Percentiles rank a stretch among this genome's conserved stretches.
These are phyloP conservation scores for barrel medic (Medicago truncatula) DNA, from an alignment of 306 rosid species.

Conservation along the genomic window DNA sequence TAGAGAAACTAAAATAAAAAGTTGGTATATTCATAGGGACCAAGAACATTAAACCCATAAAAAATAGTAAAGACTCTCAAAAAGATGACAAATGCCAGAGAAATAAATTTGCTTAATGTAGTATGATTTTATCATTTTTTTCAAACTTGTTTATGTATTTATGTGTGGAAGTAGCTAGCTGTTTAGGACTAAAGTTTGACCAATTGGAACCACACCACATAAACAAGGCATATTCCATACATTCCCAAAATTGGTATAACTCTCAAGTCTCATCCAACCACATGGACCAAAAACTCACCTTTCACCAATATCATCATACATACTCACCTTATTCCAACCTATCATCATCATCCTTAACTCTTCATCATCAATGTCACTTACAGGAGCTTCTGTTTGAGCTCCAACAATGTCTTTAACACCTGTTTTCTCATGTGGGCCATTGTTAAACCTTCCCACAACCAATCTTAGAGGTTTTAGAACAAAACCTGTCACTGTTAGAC, in stretches of 20 bases:
- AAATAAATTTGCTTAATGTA: too few species aligned
- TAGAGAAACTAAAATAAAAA: too few species aligned
- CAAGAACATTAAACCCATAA: too few species aligned
- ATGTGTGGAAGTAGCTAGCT: not conserved
- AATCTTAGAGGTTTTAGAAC: constrained; percentile 29
- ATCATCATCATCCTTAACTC: not conserved
- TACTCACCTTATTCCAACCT: not conserved
- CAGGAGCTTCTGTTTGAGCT: constrained; percentile 28
- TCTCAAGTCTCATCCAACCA: constrained; percentile 41
- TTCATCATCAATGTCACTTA: constrained; percentile 3
- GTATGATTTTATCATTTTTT: too few species aligned
- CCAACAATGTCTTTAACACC: constrained; percentile 42
- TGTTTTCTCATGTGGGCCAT: constrained; percentile 39
- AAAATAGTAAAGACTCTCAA: too few species aligned
- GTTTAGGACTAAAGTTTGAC: not conserved
- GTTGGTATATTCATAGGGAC: too few species aligned
- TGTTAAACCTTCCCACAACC: constrained; percentile 22
- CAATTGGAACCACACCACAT: not conserved
- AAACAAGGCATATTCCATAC: constrained; percentile 16
- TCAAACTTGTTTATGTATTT: too few species aligned
- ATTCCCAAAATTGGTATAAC: not conserved
- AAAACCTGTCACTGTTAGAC: constrained; percentile 23
- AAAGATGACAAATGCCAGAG: too few species aligned
- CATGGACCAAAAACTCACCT: constrained; percentile 45
- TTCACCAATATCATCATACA: constrained; percentile 8